Base-by-base conservation (phyloP, 2,329 filamentous ascomycete species). In the Fusarium nisikadoi region DNA sequence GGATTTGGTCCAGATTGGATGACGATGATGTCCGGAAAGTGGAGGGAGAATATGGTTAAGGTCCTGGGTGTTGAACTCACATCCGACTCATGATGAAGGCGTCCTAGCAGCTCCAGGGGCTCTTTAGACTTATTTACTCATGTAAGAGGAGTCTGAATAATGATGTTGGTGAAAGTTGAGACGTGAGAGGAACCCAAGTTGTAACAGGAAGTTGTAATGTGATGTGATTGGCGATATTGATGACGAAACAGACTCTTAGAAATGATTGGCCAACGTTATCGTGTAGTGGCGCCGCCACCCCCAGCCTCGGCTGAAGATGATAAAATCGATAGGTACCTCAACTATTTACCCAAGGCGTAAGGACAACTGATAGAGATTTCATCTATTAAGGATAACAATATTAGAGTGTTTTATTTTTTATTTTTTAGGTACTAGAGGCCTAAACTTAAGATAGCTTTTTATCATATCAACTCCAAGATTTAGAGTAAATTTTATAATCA, bases 241-340 rank as follows among this genome's bases (percentile, higher is more conserved):
- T 77, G 75, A 77, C 75, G 75, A 75, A 74, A 57, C 38, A 43
- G 25, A 25, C 25, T 7, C 62, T 57, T n/a, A 56, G n/a, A 50
- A 43, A 23, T 49, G n/a, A 61, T 68, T 63, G 68, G 27, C 61
- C 70, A 76, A 76, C 75, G 56, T 68, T 3, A 19, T 77, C 62
- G 65, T 3, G 14, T 56, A 29, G 46, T 25, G 45, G 45, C 23
- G 46, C 52, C 29, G 41, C 45, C 53, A 55, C 54, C 29, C 56
- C 29, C 36, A n/a, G 42, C 66, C 64, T 62, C 56, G 66, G 50
- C 27, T 27, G 53, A 35, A 56, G 41, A 35, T 56, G 29, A 47
- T 47, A 19, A 42, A 27, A 33, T 57, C 19, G 13, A 9, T 52
- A 31, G 29, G 29, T 31, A 31, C 29, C 29, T 31, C 9, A 29